Base-by-base conservation (phyloP, 257 asterid genomes). In the Solanum ahanhuiri region DNA sequence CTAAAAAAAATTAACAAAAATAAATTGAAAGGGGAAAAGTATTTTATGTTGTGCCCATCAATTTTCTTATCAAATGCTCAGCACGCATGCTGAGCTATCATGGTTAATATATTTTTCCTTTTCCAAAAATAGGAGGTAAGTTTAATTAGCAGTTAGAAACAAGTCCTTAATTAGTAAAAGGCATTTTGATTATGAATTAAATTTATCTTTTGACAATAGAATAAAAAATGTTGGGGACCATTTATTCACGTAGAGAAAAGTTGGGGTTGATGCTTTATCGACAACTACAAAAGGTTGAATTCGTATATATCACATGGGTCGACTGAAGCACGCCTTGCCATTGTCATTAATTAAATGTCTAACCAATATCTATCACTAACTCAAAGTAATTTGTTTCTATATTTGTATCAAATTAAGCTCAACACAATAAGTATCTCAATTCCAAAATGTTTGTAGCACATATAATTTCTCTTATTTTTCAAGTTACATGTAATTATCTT, bases 251-350 rank as follows among this genome's bases (percentile, higher is more conserved):
- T 87, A 64, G 69, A 87, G 63, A 89, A 93, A 91, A 92, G 92
- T 88, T 89, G 91, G 88, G 88, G 83, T 87, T 67, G 86, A 90
- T 89, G 91, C 94, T 91, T 91, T 93, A 89, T 91, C 91, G 94
- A 92, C 92, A 90, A 87, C 94, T 88, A 89, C 94, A 90, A 88
- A 92, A 90, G 89, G 90, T 86, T 83, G 90, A 87, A 87, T 83
- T 89, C 88, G 63, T 88, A 77, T 77, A 43, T 77, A 89, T 91
- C 94, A 92, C 91, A 88, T 89, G 94, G 90, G 86, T 86, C 89
- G 89, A 89, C 92, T 31, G 81, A 83, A 63, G 86, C 86, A 83
- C 63, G 86, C 86, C 86, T 83, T 48, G 41, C 43, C 35, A 28
- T 34, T 48, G 3, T 79, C 37, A 45, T 28, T 79, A 43, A 7